These are phyloP conservation scores for Leishmania turanica DNA, from an alignment of 208 protist species.

Conservation along the genomic window DNA sequence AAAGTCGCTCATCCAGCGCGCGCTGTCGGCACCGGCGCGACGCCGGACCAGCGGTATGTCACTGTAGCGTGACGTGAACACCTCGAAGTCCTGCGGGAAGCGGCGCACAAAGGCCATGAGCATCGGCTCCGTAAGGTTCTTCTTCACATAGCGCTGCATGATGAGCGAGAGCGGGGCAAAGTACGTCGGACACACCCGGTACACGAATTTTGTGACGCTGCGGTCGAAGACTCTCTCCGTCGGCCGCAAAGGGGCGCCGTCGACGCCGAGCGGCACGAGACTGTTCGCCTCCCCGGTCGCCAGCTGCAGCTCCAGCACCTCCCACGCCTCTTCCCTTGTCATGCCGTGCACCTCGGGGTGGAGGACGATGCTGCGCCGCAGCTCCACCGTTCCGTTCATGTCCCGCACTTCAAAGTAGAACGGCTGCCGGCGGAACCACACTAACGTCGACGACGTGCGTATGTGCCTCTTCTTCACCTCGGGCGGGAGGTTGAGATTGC, in stretches of 20 bases:
- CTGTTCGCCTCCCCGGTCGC: conserved; percentile 69
- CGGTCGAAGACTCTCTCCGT: conserved; percentile 30
- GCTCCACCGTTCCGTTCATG: conserved; percentile 65
- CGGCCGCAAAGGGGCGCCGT: conserved; percentile 35
- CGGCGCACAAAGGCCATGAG: conserved; percentile 40
- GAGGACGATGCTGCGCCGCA: conserved; percentile 74
- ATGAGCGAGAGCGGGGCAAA: conserved; percentile 66
- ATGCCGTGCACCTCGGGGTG: conserved; percentile 83
- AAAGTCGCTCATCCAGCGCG: conserved; percentile 65
- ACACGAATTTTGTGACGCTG: conserved; percentile 60
- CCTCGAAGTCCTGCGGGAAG: conserved; percentile 66
- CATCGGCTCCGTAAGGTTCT: conserved; percentile 56
- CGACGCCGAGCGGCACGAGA: conserved; percentile 44
- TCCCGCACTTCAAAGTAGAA: conserved; percentile 87
- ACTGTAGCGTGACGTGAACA: conserved; percentile 44
- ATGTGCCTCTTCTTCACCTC: conserved; percentile 65
- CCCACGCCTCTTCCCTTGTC: conserved; percentile 60
- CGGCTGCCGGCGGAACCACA: conserved; percentile 86
- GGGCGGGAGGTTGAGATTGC: conserved; percentile 61
- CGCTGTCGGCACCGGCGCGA: conserved; percentile 69
- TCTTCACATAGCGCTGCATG: conserved; percentile 85
- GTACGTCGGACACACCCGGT: conserved; percentile 77
- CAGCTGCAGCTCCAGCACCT: conserved; percentile 56
- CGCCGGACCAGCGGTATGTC: conserved; percentile 62
- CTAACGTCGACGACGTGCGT: conserved; percentile 46